phyloP scores from a whole-genome alignment of 345 rosid species.

The Stellera chamaejasme region DNA sequence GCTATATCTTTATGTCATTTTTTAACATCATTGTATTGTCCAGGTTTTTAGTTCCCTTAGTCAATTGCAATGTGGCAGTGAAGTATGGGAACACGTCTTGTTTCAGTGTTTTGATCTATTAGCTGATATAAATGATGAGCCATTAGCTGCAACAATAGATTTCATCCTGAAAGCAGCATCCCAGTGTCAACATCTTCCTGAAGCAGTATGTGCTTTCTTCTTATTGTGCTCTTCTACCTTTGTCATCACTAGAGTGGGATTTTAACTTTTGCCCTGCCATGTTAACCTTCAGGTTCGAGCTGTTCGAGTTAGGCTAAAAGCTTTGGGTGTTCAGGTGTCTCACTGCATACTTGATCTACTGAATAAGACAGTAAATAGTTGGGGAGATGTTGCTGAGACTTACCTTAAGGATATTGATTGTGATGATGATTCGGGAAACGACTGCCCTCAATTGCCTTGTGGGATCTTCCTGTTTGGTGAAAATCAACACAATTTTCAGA shows the following conservation, averaged over 20 bases:
- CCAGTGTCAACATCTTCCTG: slow-evolving; percentile 80
- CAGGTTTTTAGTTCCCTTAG: slow-evolving; percentile 88
- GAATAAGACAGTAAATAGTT: slow-evolving; percentile 81
- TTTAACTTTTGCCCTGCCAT: slow-evolving; percentile 8
- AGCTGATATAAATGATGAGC: slow-evolving; percentile 63
- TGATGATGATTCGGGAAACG: slow-evolving; percentile 57
- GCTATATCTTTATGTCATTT: background rate
- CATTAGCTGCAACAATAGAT: slow-evolving; percentile 72
- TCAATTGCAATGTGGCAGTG: slow-evolving; percentile 81
- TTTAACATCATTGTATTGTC: slow-evolving; percentile 12
- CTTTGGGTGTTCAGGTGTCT: slow-evolving; percentile 73
- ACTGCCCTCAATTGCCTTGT: slow-evolving; percentile 34
- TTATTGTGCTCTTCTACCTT: slow-evolving; percentile 6
- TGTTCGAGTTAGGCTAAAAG: slow-evolving; percentile 76
- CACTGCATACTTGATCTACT: slow-evolving; percentile 73
- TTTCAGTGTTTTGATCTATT: slow-evolving; percentile 67
- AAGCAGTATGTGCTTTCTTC: slow-evolving; percentile 57
- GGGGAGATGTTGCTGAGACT: slow-evolving; percentile 82
- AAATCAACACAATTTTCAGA: slow-evolving; percentile 47
- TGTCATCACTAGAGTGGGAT: background rate
- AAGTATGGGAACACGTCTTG: slow-evolving; percentile 76
- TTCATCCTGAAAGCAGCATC: slow-evolving; percentile 86
- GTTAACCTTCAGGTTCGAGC: slow-evolving; percentile 55
- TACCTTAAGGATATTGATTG: slow-evolving; percentile 74
- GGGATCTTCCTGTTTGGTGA: slow-evolving; percentile 60